A percentile compares a stretch with the other conserved stretches of the same genome.
These are phyloP conservation scores for Macaranga tanarius DNA, from an alignment of 441 rosid genomes.

Conservation along the genomic window DNA sequence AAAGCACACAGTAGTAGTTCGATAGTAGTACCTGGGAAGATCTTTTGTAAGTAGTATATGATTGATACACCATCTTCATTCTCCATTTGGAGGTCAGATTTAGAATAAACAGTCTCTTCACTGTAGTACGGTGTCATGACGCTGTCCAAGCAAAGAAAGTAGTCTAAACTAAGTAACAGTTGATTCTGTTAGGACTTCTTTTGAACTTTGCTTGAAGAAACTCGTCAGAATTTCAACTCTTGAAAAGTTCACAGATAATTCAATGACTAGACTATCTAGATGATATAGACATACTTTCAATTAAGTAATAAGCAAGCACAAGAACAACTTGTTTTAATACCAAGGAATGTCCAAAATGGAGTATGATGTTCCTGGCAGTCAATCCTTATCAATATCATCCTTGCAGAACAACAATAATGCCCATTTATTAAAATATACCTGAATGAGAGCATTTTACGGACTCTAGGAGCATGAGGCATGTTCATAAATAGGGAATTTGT, in stretches of 20 bases:
- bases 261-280: slow-evolving; percentile 16
- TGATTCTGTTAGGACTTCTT: not conserved
- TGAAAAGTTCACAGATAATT: not conserved
- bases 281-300: not conserved
- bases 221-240: slow-evolving; percentile 19
- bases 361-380: not conserved
- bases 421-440: slow-evolving; percentile 44
- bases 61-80: slow-evolving; percentile 98
- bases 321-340: not conserved
- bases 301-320: not conserved
- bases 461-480: slow-evolving; percentile 96
- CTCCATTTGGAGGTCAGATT: slow-evolving; percentile 88
- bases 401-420: not conserved
- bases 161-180: slow-evolving; percentile 12
- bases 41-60: slow-evolving; percentile 92
- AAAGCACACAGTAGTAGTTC: slow-evolving; percentile 10
- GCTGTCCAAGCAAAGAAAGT: slow-evolving; percentile 46
- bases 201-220: not conserved
- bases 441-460: slow-evolving; percentile 97
- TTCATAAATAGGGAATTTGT: slow-evolving; percentile 97
- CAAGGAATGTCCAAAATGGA: not conserved
- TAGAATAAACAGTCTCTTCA: slow-evolving; percentile 95
- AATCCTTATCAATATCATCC: slow-evolving; percentile 8
- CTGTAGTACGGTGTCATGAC: slow-evolving; percentile 97
- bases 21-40: slow-evolving; percentile 69